Conservation (phyloP, 495 filamentous ascomycete genomes). For the Letharia lupina region DNA sequence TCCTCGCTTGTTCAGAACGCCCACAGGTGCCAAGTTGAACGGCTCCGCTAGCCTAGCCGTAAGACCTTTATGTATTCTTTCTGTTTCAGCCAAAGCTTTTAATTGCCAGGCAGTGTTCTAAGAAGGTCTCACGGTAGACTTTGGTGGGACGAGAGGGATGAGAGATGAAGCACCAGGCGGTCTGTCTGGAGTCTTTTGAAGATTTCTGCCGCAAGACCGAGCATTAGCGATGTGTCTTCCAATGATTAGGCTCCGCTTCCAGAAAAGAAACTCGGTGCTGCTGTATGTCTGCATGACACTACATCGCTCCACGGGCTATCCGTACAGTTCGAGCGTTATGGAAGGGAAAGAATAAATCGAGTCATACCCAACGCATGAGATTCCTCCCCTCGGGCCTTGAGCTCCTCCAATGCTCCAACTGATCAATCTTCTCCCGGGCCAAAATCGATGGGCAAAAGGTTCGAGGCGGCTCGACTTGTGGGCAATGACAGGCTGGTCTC, state of each 20-base stretch:
- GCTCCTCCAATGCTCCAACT: neutral
- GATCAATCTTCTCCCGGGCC: neutral
- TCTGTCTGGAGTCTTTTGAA: neutral
- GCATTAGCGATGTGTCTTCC: slow-evolving; percentile 1
- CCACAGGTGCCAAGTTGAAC: neutral
- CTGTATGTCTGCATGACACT: neutral
- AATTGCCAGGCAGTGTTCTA: neutral
- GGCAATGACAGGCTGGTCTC: neutral
- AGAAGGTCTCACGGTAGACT: neutral
- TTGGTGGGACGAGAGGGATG: neutral
- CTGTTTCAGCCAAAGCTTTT: neutral
- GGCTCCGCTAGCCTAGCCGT: neutral
- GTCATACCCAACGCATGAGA: neutral
- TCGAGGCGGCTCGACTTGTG: neutral
- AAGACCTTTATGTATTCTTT: neutral
- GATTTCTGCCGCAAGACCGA: neutral
- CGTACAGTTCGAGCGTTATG: neutral
- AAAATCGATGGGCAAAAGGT: neutral
- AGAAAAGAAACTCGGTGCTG: neutral
- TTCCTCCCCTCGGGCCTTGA: neutral
- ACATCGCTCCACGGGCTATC: neutral
- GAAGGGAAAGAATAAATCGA: neutral
- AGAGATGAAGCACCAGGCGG: neutral
- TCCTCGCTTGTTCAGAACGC: neutral
- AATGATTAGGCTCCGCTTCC: neutral